These are phyloP conservation scores for Discostella stelligeroides DNA, from an alignment of 108 stramenopile genomes.

Conservation along the genomic window DNA sequence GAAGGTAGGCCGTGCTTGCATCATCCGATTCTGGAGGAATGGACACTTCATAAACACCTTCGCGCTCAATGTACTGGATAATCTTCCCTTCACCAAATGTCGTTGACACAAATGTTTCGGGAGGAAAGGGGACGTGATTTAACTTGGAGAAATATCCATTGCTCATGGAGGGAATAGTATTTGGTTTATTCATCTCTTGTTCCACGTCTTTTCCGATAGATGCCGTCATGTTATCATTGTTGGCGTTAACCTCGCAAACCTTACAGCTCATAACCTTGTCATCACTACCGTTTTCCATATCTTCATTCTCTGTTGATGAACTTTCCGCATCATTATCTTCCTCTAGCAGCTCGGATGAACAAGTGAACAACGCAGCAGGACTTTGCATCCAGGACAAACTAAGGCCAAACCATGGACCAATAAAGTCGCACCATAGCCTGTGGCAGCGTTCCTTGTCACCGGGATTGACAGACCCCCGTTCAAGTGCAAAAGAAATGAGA, in stretches of 20 bases:
- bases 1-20: constrained; percentile 60
- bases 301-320: constrained; percentile 32
- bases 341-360: constrained; percentile 34
- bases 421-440: constrained; percentile 84
- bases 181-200: constrained; percentile 22
- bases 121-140: constrained; percentile 75
- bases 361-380: constrained; percentile 58
- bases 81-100: constrained; percentile 73
- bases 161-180: not conserved
- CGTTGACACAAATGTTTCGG: constrained; percentile 75
- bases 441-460: constrained; percentile 85
- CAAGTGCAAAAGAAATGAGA: constrained; percentile 81
- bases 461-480: constrained; percentile 78
- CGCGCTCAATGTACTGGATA: constrained; percentile 52
- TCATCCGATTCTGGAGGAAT: constrained; percentile 27
- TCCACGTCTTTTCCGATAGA: constrained; percentile 7
- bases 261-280: constrained; percentile 55
- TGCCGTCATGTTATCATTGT: constrained; percentile 18
- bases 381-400: constrained; percentile 74
- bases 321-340: constrained; percentile 34
- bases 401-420: constrained; percentile 85
- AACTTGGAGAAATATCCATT: constrained; percentile 23
- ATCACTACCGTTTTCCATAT: constrained; percentile 59
- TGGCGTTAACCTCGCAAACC: constrained; percentile 30
- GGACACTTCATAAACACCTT: constrained; percentile 63